Evolutionary conservation across 208 protist species (phyloP).

Genomic region (Strigomonas oncopelti): DNA sequence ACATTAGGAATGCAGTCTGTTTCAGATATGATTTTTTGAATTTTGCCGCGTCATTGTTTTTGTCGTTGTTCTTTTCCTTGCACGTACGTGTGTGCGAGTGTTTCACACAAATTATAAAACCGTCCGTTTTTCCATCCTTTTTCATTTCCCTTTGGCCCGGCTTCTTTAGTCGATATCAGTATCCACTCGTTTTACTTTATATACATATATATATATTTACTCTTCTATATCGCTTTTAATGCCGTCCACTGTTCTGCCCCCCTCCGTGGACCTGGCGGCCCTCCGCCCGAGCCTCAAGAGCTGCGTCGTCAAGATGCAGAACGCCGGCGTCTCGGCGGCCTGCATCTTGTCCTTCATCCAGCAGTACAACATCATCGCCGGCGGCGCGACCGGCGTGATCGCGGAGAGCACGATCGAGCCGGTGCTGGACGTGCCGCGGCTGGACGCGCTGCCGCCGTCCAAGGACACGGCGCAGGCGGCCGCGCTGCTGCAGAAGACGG

Average conservation of each 20-base stretch:
- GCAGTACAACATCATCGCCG: conserved; percentile 49
- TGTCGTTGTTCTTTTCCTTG: conserved; percentile 9
- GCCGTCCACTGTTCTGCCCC: background rate
- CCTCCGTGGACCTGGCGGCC: conserved; percentile 18
- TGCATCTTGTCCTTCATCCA: conserved; percentile 64
- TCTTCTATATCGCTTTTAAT: background rate
- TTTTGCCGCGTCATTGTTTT: no score
- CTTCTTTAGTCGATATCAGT: background rate
- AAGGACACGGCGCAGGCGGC: background rate
- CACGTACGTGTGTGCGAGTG: background rate
- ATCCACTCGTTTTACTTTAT: no score
- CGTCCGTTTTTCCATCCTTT: background rate
- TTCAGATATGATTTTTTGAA: no score
- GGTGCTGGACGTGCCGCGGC: conserved; percentile 33
- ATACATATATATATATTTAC: background rate
- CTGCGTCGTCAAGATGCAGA: conserved; percentile 70
- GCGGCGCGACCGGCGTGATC: conserved; percentile 48
- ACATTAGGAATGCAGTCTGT: background rate
- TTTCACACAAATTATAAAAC: background rate
- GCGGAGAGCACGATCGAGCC: conserved; percentile 45
- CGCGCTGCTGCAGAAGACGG: conserved; percentile 72
- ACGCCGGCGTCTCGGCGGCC: conserved; percentile 43
- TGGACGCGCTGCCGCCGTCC: conserved; percentile 23
- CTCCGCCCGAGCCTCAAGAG: conserved; percentile 42
- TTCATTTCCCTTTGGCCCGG: no score